These are phyloP conservation scores for Danielozyma ontarioensis DNA, from an alignment of 805 yeast species.

Conservation along the genomic window DNA sequence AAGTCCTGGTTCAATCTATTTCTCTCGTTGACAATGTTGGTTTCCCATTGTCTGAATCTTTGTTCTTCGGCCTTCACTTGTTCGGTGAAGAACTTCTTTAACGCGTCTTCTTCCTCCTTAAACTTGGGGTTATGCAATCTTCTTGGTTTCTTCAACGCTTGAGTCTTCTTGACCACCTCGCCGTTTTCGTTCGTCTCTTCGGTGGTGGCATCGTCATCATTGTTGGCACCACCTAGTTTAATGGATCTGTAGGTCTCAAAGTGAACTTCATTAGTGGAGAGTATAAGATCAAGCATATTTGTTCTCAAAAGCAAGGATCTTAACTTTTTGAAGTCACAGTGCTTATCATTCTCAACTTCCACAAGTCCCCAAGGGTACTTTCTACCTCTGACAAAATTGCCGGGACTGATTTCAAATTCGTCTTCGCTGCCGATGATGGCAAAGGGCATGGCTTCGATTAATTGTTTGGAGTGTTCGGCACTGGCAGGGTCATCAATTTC, in stretches of 20 bases:
- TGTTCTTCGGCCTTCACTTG: conserved; percentile 95
- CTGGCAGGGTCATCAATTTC: conserved; percentile 71
- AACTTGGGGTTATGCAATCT: conserved; percentile 77
- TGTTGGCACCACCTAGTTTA: conserved; percentile 48
- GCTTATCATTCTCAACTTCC: conserved; percentile 80
- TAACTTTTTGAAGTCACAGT: conserved; percentile 79
- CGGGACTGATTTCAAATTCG: conserved; percentile 58
- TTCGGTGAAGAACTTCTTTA: conserved; percentile 92
- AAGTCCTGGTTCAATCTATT: conserved; percentile 90
- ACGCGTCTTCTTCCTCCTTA: conserved; percentile 92
- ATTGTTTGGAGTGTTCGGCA: conserved; percentile 73
- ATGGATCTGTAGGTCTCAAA: conserved; percentile 73
- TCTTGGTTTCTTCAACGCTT: conserved; percentile 44
- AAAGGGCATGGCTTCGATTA: conserved; percentile 83
- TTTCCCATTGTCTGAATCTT: conserved; percentile 98
- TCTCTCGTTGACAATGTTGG: conserved; percentile 91
- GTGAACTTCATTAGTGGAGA: conserved; percentile 76
- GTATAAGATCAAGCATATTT: conserved; percentile 74
- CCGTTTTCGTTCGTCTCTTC: conserved; percentile 27
- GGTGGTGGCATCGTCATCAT: conserved; percentile 21
- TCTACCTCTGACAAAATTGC: conserved; percentile 68
- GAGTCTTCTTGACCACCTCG: conserved; percentile 22
- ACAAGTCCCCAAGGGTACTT: conserved; percentile 89
- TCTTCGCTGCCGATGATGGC: conserved; percentile 77
- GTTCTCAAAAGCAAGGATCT: conserved; percentile 77